phyloP scores from a whole-genome alignment of 352 stramenopile genomes.

The Pythium phragmiticola region DNA sequence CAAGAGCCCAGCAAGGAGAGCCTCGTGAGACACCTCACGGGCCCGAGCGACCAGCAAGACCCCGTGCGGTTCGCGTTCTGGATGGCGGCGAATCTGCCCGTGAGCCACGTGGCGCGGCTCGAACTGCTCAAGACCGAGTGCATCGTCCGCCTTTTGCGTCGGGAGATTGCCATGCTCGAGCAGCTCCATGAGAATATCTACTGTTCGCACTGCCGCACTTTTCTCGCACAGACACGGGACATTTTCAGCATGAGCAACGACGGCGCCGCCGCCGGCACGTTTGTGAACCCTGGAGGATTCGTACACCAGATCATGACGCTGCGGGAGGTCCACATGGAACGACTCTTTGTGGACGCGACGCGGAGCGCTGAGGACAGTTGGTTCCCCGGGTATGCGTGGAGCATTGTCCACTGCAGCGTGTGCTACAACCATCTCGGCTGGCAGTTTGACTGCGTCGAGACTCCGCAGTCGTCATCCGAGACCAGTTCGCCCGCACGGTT shows the following conservation, averaged over 20 bases:
- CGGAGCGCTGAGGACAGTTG: conserved; percentile 68
- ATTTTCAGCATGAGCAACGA: conserved; percentile 80
- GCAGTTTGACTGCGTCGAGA: conserved; percentile 60
- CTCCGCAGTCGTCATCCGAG: conserved; percentile 6
- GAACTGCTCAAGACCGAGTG: conserved; percentile 61
- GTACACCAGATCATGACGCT: conserved; percentile 85
- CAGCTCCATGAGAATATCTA: conserved; percentile 62
- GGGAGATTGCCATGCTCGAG: conserved; percentile 57
- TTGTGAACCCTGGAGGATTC: conserved; percentile 76
- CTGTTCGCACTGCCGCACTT: conserved; percentile 58
- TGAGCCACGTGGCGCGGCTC: conserved; percentile 56
- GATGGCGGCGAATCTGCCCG: conserved; percentile 68
- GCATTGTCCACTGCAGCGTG: conserved; percentile 65
- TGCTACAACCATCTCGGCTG: conserved; percentile 78
- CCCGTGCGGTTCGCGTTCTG: conserved; percentile 77
- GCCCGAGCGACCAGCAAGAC: conserved; percentile 44
- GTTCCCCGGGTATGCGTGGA: conserved; percentile 83
- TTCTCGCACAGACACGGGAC: conserved; percentile 64
- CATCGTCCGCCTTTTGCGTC: conserved; percentile 54
- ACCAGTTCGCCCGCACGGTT: conserved; percentile 37
- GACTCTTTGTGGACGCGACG: conserved; percentile 44
- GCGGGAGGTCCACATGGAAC: conserved; percentile 40
- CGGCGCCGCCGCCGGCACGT: conserved; percentile 58
- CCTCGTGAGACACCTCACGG: conserved; percentile 26
- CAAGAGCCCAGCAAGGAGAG: conserved; percentile 23